A percentile compares a stretch with the other conserved stretches of the same genome.
Evolutionary conservation across 768 basidiomycete species (phyloP).

Genomic region (Lentinula guzmanii): DNA sequence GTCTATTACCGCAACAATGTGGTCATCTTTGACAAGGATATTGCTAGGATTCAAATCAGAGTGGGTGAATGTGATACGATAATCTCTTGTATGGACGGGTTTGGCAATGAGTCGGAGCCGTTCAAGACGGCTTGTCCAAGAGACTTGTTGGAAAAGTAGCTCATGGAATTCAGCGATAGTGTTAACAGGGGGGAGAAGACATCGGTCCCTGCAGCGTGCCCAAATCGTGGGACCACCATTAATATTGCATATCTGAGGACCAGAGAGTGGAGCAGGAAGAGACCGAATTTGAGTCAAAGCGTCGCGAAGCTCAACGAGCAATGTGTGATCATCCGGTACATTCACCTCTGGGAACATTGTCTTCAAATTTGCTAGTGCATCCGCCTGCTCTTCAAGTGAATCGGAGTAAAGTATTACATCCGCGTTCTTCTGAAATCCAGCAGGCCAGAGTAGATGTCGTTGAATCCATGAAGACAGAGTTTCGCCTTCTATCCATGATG

Average conservation of each 20-base stretch:
- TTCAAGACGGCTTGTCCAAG: neutral
- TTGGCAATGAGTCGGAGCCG: constrained; percentile 1
- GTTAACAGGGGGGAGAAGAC: constrained; percentile 3
- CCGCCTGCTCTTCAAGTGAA: neutral
- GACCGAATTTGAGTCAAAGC: constrained; percentile 10
- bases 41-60: constrained; percentile 17
- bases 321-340: neutral
- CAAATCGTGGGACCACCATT: neutral
- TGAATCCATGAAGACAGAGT: neutral
- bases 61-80: constrained; percentile 15
- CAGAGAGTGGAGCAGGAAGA: constrained; percentile 10
- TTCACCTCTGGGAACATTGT: neutral
- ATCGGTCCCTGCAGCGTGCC: neutral
- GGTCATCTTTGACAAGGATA: constrained; percentile 17
- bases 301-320: constrained; percentile 3
- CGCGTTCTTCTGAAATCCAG: neutral
- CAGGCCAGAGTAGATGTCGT: neutral
- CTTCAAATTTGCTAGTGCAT: neutral
- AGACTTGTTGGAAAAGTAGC: constrained; percentile 2
- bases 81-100: neutral
- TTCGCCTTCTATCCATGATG: constrained; percentile 16
- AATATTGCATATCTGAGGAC: neutral
- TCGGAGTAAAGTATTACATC: neutral
- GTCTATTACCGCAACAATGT: constrained; percentile 19
- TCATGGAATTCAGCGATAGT: constrained; percentile 6